These are phyloP conservation scores for Boletellus deceptivus DNA, from an alignment of 1,284 basidiomycete species.

Conservation along the genomic window DNA sequence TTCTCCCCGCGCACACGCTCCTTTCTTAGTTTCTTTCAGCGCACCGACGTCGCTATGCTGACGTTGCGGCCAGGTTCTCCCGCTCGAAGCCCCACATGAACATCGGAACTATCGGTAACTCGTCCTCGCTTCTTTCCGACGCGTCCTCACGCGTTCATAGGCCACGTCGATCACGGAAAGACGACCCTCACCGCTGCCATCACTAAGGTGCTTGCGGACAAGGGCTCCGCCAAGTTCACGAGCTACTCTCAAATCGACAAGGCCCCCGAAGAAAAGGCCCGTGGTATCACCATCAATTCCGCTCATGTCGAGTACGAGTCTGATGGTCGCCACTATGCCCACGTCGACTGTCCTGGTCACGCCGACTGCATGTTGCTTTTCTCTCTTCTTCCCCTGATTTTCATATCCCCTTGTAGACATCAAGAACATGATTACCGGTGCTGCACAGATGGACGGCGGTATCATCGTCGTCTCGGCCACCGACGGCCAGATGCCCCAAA, in stretches of 20 bases:
- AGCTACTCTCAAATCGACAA: conserved; percentile 99
- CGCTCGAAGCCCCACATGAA: conserved; percentile 96
- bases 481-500: conserved; percentile 99
- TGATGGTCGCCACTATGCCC: conserved; percentile 89
- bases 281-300: conserved; percentile 97
- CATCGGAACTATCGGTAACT: conserved; percentile 85
- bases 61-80: conserved; percentile 70
- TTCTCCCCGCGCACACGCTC: conserved; percentile 10
- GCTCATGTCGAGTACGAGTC: conserved; percentile 99
- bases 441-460: conserved; percentile 97
- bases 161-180: conserved; percentile 94
- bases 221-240: conserved; percentile 89
- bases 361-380: conserved; percentile 71
- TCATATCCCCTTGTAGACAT: conserved; percentile 55
- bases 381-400: not conserved
- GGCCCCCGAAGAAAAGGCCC: conserved; percentile 99
- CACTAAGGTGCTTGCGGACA: conserved; percentile 88
- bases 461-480: conserved; percentile 98
- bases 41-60: conserved; percentile 64
- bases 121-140: conserved; percentile 4
- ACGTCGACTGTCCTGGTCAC: conserved; percentile 98
- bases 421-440: conserved; percentile 99
- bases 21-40: conserved; percentile 2
- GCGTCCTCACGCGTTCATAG: conserved; percentile 36
- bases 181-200: conserved; percentile 99